Evolutionary conservation across 768 basidiomycete genomes (phyloP).

Genomic region (Lentinula aciculospora): DNA sequence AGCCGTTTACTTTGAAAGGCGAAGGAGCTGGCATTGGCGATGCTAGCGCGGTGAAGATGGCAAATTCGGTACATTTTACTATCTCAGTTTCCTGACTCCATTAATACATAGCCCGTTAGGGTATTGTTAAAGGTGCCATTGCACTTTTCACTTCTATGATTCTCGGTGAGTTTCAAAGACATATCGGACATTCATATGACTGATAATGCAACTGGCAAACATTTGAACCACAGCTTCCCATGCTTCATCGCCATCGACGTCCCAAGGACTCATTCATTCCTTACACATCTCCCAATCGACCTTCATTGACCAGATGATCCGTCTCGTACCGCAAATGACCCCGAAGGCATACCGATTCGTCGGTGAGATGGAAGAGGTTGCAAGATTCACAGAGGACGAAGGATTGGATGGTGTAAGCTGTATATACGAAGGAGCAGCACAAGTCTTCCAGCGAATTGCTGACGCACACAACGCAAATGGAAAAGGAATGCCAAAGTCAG

Average conservation of each 20-base stretch:
- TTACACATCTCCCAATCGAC: slow-evolving; percentile 29
- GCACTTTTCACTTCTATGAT: slow-evolving; percentile 39
- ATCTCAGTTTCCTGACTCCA: background rate
- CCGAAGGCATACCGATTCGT: slow-evolving; percentile 45
- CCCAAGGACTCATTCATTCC: slow-evolving; percentile 38
- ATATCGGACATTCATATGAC: no score
- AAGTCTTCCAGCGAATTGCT: slow-evolving; percentile 29
- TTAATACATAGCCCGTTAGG: slow-evolving; percentile 18
- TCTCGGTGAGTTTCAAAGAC: slow-evolving; percentile 28
- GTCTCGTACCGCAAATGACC: slow-evolving; percentile 28
- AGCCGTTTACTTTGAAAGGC: slow-evolving; percentile 31
- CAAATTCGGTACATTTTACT: slow-evolving; percentile 32
- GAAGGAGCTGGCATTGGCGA: slow-evolving; percentile 37
- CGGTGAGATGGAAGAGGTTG: slow-evolving; percentile 48
- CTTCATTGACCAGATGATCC: slow-evolving; percentile 25
- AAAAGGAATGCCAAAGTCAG: no score
- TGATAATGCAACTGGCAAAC: background rate
- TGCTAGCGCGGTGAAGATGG: slow-evolving; percentile 48
- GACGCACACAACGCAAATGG: slow-evolving; percentile 20
- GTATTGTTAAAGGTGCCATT: slow-evolving; percentile 37
- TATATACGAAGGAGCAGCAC: slow-evolving; percentile 33
- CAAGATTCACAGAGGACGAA: slow-evolving; percentile 30
- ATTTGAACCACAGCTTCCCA: slow-evolving; percentile 41
- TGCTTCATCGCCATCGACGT: slow-evolving; percentile 42
- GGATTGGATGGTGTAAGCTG: slow-evolving; percentile 2